Base-by-base conservation (phyloP, 208 protist species). In the Crithidia acanthocephali region DNA sequence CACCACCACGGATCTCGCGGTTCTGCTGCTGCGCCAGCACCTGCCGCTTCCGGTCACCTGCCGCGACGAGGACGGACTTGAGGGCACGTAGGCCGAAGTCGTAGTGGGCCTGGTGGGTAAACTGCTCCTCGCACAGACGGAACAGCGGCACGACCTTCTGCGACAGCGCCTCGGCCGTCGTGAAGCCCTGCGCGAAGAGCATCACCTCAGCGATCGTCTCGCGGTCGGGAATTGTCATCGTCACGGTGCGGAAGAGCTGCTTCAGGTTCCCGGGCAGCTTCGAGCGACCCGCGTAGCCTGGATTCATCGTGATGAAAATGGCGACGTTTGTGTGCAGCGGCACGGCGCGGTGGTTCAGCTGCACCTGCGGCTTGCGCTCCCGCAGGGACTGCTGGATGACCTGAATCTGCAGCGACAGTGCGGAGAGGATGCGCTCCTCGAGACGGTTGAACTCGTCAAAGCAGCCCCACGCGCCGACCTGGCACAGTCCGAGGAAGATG, bases 401-500 rank as follows among this genome's bases (percentile, higher is more conserved):
- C 74, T 99, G 97, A 61, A 99, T 99, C 79, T 99, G 98, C 80
- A 99, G 98, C 37, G 99, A 99, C 16, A 99, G 98, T 15, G 99
- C 99, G 15, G 98, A 99, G 25, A 99, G 86, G 65, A 99, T 99
- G 64, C 97, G 89, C 87, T 99, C 99, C 73, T 99, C 97, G 0
- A 99, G 90, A 48, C 99, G 95, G 80, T 99, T 99, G 86, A 99
- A 99, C 89, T 99, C 99, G 86, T 99, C 99, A 80, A 99, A 99
- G 88, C 99, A 99, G 70, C 99, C 99, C 98, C 99, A 99, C 40
- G 99, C 98, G 47, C 99, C 99, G 48, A 98, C 98, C 73, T 99
- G 97, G 81, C 98, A 99, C 7, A 99, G 91, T 33, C 99, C 99
- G n/a, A 99, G 89, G 68, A 99, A 99, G 56, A 99, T 99, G 68